phyloP scores from a whole-genome alignment of 352 stramenopile species.

The Phytophthora pinifolia region DNA sequence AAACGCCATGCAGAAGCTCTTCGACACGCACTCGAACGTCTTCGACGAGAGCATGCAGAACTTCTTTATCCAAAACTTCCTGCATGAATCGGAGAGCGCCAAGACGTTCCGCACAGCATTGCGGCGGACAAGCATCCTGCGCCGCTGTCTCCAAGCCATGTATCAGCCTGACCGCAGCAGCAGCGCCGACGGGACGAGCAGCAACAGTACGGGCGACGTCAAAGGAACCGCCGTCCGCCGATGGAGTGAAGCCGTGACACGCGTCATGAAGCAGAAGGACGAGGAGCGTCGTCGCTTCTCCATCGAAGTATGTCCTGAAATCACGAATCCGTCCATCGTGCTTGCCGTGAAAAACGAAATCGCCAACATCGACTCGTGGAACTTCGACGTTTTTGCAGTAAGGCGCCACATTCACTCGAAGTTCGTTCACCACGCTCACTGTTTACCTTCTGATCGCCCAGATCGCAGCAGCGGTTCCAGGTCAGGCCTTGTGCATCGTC shows the following conservation, averaged over 20 bases:
- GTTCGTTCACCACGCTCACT: background rate
- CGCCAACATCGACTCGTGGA: slow-evolving; percentile 56
- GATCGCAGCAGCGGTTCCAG: slow-evolving; percentile 52
- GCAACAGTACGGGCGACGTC: slow-evolving; percentile 13
- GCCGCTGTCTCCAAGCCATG: slow-evolving; percentile 72
- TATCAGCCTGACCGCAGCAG: slow-evolving; percentile 39
- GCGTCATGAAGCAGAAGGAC: slow-evolving; percentile 40
- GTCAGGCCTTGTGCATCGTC: slow-evolving; percentile 66
- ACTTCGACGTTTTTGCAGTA: slow-evolving; percentile 75
- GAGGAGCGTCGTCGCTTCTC: slow-evolving; percentile 33
- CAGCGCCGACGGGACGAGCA: slow-evolving; percentile 22
- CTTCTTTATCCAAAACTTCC: slow-evolving; percentile 88
- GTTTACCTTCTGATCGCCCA: slow-evolving; percentile 12
- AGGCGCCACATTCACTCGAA: background rate
- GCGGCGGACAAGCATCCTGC: slow-evolving; percentile 72
- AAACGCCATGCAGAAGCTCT: slow-evolving; percentile 70
- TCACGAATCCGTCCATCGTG: slow-evolving; percentile 47
- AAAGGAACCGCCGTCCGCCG: slow-evolving; percentile 33
- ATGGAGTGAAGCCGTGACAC: slow-evolving; percentile 41
- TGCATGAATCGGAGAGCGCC: slow-evolving; percentile 71
- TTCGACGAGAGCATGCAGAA: slow-evolving; percentile 86
- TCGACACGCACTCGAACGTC: slow-evolving; percentile 76
- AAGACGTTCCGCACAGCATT: slow-evolving; percentile 71
- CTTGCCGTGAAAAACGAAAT: slow-evolving; percentile 54
- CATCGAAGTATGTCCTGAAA: slow-evolving; percentile 61